Evolutionary conservation across 306 rosid genomes (phyloP).

Genomic region (Oxytropis ochrocephala): DNA sequence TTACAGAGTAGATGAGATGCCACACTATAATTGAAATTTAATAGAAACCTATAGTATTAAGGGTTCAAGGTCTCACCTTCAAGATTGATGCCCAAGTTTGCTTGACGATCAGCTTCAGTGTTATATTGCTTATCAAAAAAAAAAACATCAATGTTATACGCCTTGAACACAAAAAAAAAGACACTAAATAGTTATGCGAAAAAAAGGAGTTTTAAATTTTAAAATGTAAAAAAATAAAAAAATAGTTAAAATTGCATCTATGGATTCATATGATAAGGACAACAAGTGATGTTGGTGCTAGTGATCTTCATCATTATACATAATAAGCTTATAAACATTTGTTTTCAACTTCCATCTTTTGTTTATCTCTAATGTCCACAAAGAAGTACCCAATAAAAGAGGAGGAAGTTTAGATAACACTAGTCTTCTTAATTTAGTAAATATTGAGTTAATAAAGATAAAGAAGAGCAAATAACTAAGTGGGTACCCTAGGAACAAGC

Average conservation of each 20-base stretch:
- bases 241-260: not conserved
- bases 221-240: not conserved
- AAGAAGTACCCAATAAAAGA: no score
- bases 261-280: not conserved
- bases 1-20: no score
- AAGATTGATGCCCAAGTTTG: conserved; percentile 57
- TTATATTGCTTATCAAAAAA: no score
- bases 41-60: not conserved
- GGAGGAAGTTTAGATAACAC: not conserved
- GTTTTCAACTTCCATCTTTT: no score
- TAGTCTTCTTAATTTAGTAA: no score
- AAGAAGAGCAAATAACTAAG: no score
- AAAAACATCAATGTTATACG: conserved; percentile 56
- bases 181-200: no score
- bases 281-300: not conserved
- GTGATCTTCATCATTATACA: not conserved
- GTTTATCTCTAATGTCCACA: no score
- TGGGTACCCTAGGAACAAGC: conserved; percentile 58
- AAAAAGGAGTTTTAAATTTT: not conserved
- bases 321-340: not conserved
- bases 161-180: conserved; percentile 35
- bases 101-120: conserved; percentile 70
- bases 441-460: no score
- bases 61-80: conserved; percentile 37
- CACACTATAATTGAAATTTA: no score